Conservation (phyloP, 2,329 filamentous ascomycete species). For the Cladophialophora psammophila region DNA sequence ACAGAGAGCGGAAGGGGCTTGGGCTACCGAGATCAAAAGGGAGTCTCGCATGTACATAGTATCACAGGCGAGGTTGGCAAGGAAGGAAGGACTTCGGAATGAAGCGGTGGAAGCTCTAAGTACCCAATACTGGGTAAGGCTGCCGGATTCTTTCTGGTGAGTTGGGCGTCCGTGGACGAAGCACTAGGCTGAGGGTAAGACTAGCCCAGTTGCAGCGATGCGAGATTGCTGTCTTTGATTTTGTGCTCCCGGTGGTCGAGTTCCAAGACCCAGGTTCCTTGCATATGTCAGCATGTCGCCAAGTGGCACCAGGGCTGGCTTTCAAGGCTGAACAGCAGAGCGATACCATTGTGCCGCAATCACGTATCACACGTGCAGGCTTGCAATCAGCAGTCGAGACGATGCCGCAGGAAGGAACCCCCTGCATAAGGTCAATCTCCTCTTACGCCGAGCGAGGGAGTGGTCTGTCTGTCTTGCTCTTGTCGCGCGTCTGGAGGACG, state of each 20-base stretch:
- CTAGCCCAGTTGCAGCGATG: conserved; percentile 14
- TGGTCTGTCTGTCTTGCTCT: background rate
- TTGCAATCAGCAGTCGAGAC: conserved; percentile 6
- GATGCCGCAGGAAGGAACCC: conserved; percentile 9
- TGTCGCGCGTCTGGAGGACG: conserved; percentile 27
- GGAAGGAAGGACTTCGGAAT: background rate
- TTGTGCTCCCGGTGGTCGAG: conserved; percentile 24
- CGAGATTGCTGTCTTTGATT: conserved; percentile 37
- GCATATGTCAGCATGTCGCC: conserved; percentile 20
- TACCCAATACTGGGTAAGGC: too few species aligned
- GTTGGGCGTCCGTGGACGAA: background rate
- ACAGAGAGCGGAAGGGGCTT: conserved; percentile 3
- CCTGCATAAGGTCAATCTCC: conserved; percentile 16
- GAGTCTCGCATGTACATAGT: conserved; percentile 5
- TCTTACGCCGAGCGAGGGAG: background rate
- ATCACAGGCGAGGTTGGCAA: conserved; percentile 21
- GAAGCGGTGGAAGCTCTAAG: background rate
- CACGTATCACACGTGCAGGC: background rate
- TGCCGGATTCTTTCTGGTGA: conserved; percentile 2
- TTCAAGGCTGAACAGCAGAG: background rate
- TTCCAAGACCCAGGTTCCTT: conserved; percentile 11
- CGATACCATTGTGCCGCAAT: conserved; percentile 2
- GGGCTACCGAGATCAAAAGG: conserved; percentile 22
- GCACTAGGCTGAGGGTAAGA: background rate
- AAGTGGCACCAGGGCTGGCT: conserved; percentile 3